These are phyloP conservation scores for Yamadazyma olivae DNA, from an alignment of 805 yeast species.

Conservation along the genomic window DNA sequence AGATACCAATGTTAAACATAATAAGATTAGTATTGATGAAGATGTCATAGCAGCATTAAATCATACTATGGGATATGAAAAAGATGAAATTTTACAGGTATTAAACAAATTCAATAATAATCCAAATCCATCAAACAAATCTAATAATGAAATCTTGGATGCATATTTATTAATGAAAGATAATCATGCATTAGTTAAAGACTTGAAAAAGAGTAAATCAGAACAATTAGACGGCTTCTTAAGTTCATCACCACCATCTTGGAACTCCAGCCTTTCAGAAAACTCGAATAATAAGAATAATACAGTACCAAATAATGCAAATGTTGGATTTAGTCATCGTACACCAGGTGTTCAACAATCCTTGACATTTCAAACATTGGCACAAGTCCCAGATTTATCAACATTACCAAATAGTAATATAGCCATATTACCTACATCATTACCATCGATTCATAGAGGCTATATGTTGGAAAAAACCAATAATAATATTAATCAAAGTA, in stretches of 20 bases:
- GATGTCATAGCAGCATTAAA: constrained; percentile 71
- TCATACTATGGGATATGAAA: constrained; percentile 84
- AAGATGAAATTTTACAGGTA: constrained; percentile 77
- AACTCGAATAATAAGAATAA: constrained; percentile 12
- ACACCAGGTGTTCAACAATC: constrained; percentile 46
- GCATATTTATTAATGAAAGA: constrained; percentile 83
- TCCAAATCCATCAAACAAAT: constrained; percentile 14
- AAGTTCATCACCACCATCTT: constrained; percentile 61
- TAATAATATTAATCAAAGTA: constrained; percentile 14
- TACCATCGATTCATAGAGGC: constrained; percentile 93
- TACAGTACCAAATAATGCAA: constrained; percentile 7
- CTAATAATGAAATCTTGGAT: constrained; percentile 76
- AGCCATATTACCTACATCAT: constrained; percentile 88
- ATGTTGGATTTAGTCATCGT: constrained; percentile 19
- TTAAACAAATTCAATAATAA: constrained; percentile 36
- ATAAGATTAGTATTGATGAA: constrained; percentile 60
- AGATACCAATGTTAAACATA: constrained; percentile 35
- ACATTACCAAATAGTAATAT: constrained; percentile 74
- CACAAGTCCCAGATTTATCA: constrained; percentile 45
- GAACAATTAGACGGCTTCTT: constrained; percentile 56
- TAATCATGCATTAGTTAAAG: constrained; percentile 67
- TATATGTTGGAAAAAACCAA: constrained; percentile 63
- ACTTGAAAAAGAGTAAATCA: constrained; percentile 51
- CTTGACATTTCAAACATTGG: constrained; percentile 45
- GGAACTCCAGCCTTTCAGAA: constrained; percentile 16